A percentile compares a stretch with the other conserved stretches of the same genome.
phyloP scores from a whole-genome alignment of 192 early-diverging fungal genomes.

The Podila clonocystis region DNA sequence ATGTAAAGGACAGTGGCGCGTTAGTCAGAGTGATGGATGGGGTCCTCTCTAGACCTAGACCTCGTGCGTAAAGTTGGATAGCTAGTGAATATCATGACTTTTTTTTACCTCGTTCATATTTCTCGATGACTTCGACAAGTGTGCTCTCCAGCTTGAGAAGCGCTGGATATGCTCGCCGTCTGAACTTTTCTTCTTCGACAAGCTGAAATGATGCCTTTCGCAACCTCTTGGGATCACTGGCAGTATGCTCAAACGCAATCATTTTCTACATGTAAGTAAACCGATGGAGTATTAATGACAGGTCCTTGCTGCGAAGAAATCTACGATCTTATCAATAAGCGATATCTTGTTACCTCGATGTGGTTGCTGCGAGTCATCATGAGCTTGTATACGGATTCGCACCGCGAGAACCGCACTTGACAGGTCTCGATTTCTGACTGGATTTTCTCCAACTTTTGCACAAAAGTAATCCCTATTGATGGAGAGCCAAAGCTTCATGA shows the following conservation, averaged over 20 bases:
- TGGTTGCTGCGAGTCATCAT: conserved; percentile 58
- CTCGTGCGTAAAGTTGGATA: no score
- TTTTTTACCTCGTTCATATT: conserved; percentile 63
- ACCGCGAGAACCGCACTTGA: conserved; percentile 23
- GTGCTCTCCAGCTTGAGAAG: conserved; percentile 70
- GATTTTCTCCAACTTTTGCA: conserved; percentile 43
- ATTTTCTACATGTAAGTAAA: conserved; percentile 57
- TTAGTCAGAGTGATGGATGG: no score
- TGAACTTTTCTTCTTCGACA: conserved; percentile 85
- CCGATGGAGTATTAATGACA: no score
- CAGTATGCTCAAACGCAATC: conserved; percentile 79
- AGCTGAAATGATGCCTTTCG: conserved; percentile 81
- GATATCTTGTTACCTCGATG: conserved; percentile 52
- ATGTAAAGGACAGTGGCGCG: not conserved
- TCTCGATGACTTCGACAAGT: conserved; percentile 60
- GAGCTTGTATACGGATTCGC: conserved; percentile 40
- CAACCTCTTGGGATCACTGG: conserved; percentile 78
- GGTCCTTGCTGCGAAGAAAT: no score
- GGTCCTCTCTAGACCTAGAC: no score
- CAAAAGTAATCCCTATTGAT: no score
- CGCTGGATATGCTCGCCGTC: conserved; percentile 80
- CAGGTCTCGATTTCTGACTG: conserved; percentile 29
- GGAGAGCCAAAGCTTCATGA: no score
- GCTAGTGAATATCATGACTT: not conserved
- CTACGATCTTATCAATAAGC: no score